Conservation (phyloP, 176 grass and related monocot species). For the Tillandsia fasciculata region DNA sequence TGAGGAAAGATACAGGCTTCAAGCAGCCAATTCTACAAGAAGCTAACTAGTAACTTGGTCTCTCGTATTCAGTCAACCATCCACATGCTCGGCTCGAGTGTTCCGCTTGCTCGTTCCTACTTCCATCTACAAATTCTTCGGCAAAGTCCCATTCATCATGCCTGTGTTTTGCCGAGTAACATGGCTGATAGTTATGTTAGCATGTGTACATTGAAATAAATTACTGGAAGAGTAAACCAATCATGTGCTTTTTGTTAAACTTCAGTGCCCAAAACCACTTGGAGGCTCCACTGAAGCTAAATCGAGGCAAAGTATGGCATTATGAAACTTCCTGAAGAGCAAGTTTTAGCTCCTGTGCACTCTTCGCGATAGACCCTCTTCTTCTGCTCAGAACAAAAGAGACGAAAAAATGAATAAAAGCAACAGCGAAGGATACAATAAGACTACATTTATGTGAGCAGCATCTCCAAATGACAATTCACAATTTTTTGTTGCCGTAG, state of each 20-base stretch:
- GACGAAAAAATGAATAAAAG: slow-evolving; percentile 6
- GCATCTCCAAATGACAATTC: not conserved
- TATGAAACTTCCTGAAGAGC: slow-evolving; percentile 77
- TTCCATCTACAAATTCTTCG: not conserved
- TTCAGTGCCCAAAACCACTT: not conserved
- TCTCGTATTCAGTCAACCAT: not conserved
- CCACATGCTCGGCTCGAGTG: not conserved
- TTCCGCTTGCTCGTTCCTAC: not conserved
- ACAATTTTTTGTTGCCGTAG: too few species aligned
- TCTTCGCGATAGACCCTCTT: slow-evolving; percentile 70
- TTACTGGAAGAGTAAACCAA: not conserved
- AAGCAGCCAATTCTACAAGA: slow-evolving; percentile 11
- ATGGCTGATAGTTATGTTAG: not conserved
- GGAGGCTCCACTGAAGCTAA: not conserved
- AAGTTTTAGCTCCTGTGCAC: slow-evolving; percentile 78
- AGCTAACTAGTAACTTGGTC: not conserved
- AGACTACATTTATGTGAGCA: slow-evolving; percentile 10
- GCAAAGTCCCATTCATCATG: not conserved
- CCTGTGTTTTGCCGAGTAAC: not conserved
- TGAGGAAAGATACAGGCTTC: slow-evolving; percentile 18
- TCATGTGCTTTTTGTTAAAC: not conserved
- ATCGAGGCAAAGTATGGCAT: slow-evolving; percentile 4
- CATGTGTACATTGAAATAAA: not conserved
- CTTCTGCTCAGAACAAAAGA: slow-evolving; percentile 46
- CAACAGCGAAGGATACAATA: not conserved